Conservation (phyloP, 176 grass and related monocot species). For the Oryza meyeriana region DNA sequence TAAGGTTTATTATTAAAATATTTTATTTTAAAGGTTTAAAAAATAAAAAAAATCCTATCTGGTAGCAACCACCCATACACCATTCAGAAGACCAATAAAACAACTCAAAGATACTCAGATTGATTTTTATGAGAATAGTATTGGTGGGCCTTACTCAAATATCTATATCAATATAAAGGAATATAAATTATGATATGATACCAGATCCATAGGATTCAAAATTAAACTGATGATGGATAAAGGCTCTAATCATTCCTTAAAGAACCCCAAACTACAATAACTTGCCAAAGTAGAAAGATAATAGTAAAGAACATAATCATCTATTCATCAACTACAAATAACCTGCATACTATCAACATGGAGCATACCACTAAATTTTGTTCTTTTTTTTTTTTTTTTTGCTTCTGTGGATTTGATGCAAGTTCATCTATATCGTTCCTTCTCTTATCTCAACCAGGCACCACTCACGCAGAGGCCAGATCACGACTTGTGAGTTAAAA, state of each 20-base stretch:
- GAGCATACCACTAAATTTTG: no score
- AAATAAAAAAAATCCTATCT: no score
- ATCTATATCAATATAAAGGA: neutral
- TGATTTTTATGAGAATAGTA: neutral
- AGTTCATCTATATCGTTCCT: no score
- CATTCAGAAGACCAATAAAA: neutral
- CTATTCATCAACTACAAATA: neutral
- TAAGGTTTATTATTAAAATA: no score
- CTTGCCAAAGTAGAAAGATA: neutral
- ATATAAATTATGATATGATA: neutral
- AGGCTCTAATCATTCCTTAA: neutral
- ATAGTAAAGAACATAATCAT: neutral
- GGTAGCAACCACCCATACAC: neutral
- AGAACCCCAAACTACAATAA: neutral
- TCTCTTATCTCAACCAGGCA: no score
- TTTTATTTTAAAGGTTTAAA: no score
- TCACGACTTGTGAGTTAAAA: no score
- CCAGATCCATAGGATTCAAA: neutral
- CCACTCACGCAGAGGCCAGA: no score
- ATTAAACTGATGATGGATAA: neutral
- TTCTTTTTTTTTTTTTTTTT: no score
- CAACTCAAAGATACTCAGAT: neutral
- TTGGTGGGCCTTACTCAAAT: neutral
- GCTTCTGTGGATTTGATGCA: no score
- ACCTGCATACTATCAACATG: neutral